Evolutionary conservation across 139 green algal genomes (phyloP).

Genomic region (Picochlorum sp.): DNA sequence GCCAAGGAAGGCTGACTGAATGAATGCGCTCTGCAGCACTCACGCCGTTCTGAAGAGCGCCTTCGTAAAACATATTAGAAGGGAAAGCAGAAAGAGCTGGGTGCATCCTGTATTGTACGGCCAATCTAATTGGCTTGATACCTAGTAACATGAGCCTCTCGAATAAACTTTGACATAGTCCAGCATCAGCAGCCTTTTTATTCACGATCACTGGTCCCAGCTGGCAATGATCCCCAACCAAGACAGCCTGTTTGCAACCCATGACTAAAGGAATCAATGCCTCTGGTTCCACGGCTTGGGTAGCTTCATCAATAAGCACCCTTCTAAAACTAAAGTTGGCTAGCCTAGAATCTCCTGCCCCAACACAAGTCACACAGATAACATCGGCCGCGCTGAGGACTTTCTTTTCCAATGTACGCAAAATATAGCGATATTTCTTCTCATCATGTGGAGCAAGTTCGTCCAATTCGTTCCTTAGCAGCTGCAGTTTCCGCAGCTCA

Average conservation of each 20-base stretch:
- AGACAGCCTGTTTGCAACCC: slow-evolving; percentile 85
- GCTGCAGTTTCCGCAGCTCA: slow-evolving; percentile 84
- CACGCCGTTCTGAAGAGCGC: slow-evolving; percentile 83
- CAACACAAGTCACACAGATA: slow-evolving; percentile 87
- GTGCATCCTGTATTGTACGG: slow-evolving; percentile 99
- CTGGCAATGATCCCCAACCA: slow-evolving; percentile 98
- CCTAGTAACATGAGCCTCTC: slow-evolving; percentile 90
- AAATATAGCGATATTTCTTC: slow-evolving; percentile 68
- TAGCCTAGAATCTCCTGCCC: slow-evolving; percentile 81
- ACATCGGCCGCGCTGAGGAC: slow-evolving; percentile 75
- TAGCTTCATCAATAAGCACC: slow-evolving; percentile 90
- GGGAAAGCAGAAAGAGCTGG: slow-evolving; percentile 86
- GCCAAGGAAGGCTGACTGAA: slow-evolving; percentile 73
- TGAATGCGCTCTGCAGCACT: slow-evolving; percentile 41
- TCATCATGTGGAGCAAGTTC: slow-evolving; percentile 81
- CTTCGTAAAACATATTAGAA: slow-evolving; percentile 96
- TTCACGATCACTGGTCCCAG: slow-evolving; percentile 89
- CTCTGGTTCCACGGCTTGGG: slow-evolving; percentile 91
- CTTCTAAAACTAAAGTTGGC: slow-evolving; percentile 72
- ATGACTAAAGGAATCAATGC: slow-evolving; percentile 90
- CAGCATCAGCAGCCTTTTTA: slow-evolving; percentile 64
- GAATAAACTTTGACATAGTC: slow-evolving; percentile 87
- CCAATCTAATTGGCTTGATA: slow-evolving; percentile 83
- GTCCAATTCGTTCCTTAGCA: slow-evolving; percentile 76
- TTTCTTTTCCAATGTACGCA: slow-evolving; percentile 66